phyloP scores from a whole-genome alignment of 108 stramenopile species.

The Cyclostephanos invisitatus region DNA sequence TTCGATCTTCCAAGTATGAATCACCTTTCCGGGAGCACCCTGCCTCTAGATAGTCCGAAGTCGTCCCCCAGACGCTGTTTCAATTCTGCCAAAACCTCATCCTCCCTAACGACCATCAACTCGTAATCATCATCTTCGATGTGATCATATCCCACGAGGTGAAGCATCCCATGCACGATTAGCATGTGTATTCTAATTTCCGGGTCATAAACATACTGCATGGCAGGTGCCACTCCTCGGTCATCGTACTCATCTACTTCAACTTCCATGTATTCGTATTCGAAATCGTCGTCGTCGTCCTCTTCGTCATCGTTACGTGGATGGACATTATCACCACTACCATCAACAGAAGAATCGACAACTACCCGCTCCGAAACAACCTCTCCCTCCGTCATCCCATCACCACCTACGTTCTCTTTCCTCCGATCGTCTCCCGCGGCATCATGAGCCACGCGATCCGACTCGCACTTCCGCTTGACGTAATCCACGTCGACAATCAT shows the following conservation, averaged over 20 bases:
- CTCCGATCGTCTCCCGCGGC: conserved; percentile 25
- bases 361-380: conserved; percentile 26
- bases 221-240: conserved; percentile 87
- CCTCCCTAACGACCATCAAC: conserved; percentile 86
- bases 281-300: conserved; percentile 38
- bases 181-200: conserved; percentile 89
- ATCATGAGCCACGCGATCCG: conserved; percentile 48
- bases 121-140: conserved; percentile 92
- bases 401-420: conserved; percentile 4
- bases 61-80: conserved; percentile 30
- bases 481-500: conserved; percentile 91
- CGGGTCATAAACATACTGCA: conserved; percentile 77
- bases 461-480: conserved; percentile 69
- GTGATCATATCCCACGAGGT: conserved; percentile 96
- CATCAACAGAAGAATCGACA: conserved; percentile 1
- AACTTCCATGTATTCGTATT: conserved; percentile 46
- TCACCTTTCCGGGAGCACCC: conserved; percentile 8
- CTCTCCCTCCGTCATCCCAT: conserved; percentile 46
- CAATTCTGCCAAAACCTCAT: conserved; percentile 75
- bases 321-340: neutral
- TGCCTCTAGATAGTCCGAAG: conserved; percentile 19
- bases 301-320: conserved; percentile 31
- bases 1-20: neutral
- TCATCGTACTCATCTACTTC: conserved; percentile 74
- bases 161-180: conserved; percentile 93